A percentile compares a stretch with the other conserved stretches of the same genome.
phyloP scores from a whole-genome alignment of 2,329 filamentous ascomycete species.

The Aspergillus quadricinctus region DNA sequence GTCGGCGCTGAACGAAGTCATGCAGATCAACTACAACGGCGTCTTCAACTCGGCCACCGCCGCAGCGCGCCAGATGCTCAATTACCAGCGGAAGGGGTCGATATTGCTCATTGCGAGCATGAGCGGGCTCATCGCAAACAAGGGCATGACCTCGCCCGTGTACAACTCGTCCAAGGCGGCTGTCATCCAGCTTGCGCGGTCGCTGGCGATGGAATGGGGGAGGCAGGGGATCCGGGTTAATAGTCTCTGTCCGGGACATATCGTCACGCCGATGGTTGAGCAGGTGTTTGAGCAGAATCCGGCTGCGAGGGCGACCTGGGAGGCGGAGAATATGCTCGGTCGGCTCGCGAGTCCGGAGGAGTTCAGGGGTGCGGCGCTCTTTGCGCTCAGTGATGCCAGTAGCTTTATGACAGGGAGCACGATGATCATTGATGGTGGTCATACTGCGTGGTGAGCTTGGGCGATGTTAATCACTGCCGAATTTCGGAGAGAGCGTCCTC shows the following conservation, averaged over 20 bases:
- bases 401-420: slow-evolving; percentile 68
- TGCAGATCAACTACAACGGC: slow-evolving; percentile 49
- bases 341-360: slow-evolving; percentile 54
- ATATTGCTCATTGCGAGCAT: slow-evolving; percentile 51
- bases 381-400: slow-evolving; percentile 63
- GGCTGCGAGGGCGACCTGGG: slow-evolving; percentile 48
- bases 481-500: no score
- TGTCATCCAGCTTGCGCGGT: slow-evolving; percentile 49
- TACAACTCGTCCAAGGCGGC: slow-evolving; percentile 56
- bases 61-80: slow-evolving; percentile 47
- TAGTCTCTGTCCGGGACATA: slow-evolving; percentile 51
- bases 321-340: slow-evolving; percentile 49
- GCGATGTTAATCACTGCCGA: not conserved
- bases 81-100: slow-evolving; percentile 45
- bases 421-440: slow-evolving; percentile 67
- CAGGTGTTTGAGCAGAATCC: slow-evolving; percentile 72
- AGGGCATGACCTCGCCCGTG: slow-evolving; percentile 39
- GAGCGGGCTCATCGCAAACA: slow-evolving; percentile 49
- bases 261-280: slow-evolving; percentile 70
- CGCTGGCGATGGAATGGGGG: slow-evolving; percentile 52
- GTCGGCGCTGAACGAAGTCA: slow-evolving; percentile 40
- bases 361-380: slow-evolving; percentile 63
- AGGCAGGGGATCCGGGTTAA: slow-evolving; percentile 51
- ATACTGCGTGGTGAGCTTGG: slow-evolving; percentile 45
- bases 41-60: slow-evolving; percentile 47